These are phyloP conservation scores for Fusarium sp. DNA, from an alignment of 2,329 filamentous ascomycete species.

Conservation along the genomic window DNA sequence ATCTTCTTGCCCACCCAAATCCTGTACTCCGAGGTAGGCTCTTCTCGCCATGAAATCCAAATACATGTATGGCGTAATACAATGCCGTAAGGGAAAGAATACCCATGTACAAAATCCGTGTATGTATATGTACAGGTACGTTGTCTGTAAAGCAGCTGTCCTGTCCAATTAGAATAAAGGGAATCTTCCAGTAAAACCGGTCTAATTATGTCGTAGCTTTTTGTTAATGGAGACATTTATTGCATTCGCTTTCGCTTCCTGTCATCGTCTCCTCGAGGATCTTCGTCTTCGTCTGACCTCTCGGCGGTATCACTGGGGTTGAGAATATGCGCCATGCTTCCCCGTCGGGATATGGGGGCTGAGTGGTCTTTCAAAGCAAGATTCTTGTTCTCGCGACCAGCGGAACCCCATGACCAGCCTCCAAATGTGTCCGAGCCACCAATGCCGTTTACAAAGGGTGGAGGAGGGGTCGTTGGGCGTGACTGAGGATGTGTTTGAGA, in stretches of 20 bases:
- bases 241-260: constrained; percentile 73
- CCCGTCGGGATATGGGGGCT: constrained; percentile 67
- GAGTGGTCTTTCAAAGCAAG: constrained; percentile 67
- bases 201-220: constrained; percentile 1
- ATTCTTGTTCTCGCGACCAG: constrained; percentile 64
- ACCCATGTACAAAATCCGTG: constrained; percentile 19
- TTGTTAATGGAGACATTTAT: constrained; percentile 59
- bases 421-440: constrained; percentile 61
- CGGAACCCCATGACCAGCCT: constrained; percentile 69
- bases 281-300: constrained; percentile 68
- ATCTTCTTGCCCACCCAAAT: constrained; percentile 33
- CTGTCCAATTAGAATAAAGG: neutral
- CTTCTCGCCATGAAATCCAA: constrained; percentile 29
- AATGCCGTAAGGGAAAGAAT: constrained; percentile 20
- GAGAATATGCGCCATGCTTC: constrained; percentile 74
- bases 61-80: constrained; percentile 22
- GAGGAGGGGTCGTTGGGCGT: constrained; percentile 66
- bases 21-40: constrained; percentile 37
- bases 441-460: constrained; percentile 60
- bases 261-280: constrained; percentile 68
- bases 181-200: neutral
- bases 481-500: constrained; percentile 62
- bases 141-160: constrained; percentile 7
- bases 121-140: constrained; percentile 30
- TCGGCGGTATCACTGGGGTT: constrained; percentile 70